phyloP scores from a whole-genome alignment of 2,329 filamentous ascomycete genomes.

The Berkeleyomyces rouxiae region DNA sequence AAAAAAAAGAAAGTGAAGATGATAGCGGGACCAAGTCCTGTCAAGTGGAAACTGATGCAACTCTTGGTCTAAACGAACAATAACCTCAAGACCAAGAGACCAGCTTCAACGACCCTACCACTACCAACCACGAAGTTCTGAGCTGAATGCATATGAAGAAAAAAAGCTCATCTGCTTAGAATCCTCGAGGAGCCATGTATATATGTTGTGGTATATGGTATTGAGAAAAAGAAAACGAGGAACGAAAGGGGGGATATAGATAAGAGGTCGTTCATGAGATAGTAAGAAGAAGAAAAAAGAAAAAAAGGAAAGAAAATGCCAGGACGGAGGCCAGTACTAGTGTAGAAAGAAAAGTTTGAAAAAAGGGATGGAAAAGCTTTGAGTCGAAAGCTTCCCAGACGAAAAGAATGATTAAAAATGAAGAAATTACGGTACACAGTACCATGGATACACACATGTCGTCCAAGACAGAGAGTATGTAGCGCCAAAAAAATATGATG shows the following conservation, averaged over 20 bases:
- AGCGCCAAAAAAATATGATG: not conserved
- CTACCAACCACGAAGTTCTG: too few species aligned
- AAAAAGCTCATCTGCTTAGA: too few species aligned
- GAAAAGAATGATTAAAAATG: constrained; percentile 7
- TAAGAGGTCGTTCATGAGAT: not conserved
- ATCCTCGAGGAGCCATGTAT: not conserved
- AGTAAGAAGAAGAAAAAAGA: not conserved
- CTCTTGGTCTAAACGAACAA: too few species aligned
- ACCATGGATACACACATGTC: not conserved
- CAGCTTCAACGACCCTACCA: too few species aligned
- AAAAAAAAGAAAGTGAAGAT: not conserved
- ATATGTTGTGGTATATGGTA: not conserved
- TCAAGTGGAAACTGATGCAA: too few species aligned
- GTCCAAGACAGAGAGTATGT: not conserved
- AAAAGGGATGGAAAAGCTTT: not conserved
- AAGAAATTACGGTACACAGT: not conserved
- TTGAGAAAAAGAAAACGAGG: not conserved
- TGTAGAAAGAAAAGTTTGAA: not conserved
- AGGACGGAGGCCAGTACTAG: not conserved
- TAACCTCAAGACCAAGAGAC: too few species aligned
- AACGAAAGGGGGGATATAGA: constrained; percentile 1
- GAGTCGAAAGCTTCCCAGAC: not conserved
- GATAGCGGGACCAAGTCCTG: not conserved
- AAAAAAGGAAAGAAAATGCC: not conserved
- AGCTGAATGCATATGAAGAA: too few species aligned